phyloP scores from a whole-genome alignment of 495 filamentous ascomycete genomes.

The Mycothermus thermophilus region DNA sequence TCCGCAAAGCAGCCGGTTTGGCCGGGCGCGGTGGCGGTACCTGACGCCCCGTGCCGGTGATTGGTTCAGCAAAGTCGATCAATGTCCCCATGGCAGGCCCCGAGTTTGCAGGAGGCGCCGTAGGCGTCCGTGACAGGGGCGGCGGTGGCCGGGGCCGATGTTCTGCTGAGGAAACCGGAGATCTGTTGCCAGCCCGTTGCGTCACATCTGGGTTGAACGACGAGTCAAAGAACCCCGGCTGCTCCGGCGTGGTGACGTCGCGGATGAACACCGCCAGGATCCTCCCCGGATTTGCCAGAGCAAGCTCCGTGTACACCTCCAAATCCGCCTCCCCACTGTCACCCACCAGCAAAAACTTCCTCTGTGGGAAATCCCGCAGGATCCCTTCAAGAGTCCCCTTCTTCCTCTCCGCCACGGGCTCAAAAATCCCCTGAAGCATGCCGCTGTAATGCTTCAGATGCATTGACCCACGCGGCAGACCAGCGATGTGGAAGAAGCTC shows the following conservation, averaged over 20 bases:
- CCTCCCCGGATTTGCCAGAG: conserved; percentile 62
- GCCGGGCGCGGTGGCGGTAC: conserved; percentile 45
- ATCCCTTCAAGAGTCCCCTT: conserved; percentile 74
- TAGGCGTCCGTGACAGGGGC: too few species aligned
- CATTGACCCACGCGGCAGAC: conserved; percentile 73
- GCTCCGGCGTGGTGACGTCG: conserved; percentile 71
- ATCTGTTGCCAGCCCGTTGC: conserved; percentile 12
- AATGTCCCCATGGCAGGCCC: conserved; percentile 40
- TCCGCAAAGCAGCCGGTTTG: conserved; percentile 54
- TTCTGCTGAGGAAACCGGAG: too few species aligned
- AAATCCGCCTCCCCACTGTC: conserved; percentile 95
- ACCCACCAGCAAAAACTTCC: conserved; percentile 81
- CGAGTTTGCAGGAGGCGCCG: too few species aligned
- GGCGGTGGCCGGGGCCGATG: too few species aligned
- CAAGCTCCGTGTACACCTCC: conserved; percentile 94
- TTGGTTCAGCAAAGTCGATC: conserved; percentile 52
- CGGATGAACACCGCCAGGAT: conserved; percentile 80
- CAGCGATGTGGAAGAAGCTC: conserved; percentile 65
- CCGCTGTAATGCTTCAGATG: conserved; percentile 92
- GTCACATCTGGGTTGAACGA: conserved; percentile 29
- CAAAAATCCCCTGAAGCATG: conserved; percentile 95
- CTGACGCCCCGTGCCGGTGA: too few species aligned
- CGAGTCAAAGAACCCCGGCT: conserved; percentile 60
- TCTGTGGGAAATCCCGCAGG: conserved; percentile 73
- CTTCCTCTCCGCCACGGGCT: conserved; percentile 91